Evolutionary conservation across 805 yeast genomes (phyloP).

Genomic region (Schwanniomyces occidentalis): DNA sequence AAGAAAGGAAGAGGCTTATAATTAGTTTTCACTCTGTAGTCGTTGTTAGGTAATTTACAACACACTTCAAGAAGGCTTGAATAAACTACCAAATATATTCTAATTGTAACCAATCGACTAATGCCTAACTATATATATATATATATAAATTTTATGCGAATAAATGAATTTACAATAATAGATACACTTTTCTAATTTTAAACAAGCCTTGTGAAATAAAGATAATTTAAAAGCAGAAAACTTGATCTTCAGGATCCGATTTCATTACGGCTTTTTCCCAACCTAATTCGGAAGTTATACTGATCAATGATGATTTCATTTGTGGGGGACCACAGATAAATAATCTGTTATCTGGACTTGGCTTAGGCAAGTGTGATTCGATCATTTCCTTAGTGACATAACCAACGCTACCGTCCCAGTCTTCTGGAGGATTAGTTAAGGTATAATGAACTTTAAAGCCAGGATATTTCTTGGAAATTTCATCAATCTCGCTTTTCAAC

Average conservation of each 20-base stretch:
- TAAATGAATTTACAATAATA: too few relatives aligned
- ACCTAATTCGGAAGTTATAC: conserved; percentile 58
- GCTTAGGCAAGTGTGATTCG: conserved; percentile 51
- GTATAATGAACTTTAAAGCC: conserved; percentile 61
- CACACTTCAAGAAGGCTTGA: too few relatives aligned
- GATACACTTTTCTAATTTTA: too few relatives aligned
- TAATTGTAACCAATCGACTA: too few relatives aligned
- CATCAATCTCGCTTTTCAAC: conserved; percentile 71
- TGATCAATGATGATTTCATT: conserved; percentile 56
- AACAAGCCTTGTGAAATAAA: too few relatives aligned
- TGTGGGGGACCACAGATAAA: conserved; percentile 76
- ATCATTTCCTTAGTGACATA: conserved; percentile 60
- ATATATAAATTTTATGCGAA: too few relatives aligned
- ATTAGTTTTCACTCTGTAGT: too few relatives aligned
- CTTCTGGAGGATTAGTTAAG: conserved; percentile 43
- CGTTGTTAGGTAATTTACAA: too few relatives aligned
- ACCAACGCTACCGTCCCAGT: conserved; percentile 64
- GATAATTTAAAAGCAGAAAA: conserved; percentile 51
- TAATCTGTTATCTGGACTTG: conserved; percentile 51
- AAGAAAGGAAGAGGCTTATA: too few relatives aligned
- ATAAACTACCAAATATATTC: too few relatives aligned
- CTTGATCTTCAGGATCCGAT: conserved; percentile 52
- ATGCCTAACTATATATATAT: too few relatives aligned
- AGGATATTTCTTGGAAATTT: conserved; percentile 62
- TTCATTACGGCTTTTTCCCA: conserved; percentile 53